A percentile compares a stretch with the other conserved stretches of the same genome.
These are phyloP conservation scores for Pythium graminicola DNA, from an alignment of 352 stramenopile genomes.

Conservation along the genomic window DNA sequence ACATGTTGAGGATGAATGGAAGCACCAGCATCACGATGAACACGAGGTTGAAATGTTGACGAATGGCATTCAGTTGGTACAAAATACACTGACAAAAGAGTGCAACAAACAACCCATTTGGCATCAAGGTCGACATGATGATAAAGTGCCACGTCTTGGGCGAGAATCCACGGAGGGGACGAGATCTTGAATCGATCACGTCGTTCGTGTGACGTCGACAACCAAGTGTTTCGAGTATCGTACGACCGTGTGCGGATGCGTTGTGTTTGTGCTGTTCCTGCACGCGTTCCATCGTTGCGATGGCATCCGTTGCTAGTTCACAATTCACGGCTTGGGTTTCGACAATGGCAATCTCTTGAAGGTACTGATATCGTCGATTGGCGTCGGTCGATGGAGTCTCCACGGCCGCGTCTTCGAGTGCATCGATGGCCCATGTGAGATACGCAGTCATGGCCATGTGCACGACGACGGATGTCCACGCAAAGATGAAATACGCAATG, in stretches of 20 bases:
- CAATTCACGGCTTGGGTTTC: slow-evolving; percentile 3
- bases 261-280: slow-evolving; percentile 13
- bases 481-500: slow-evolving; percentile 14
- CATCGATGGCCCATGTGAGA: slow-evolving; percentile 23
- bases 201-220: too few species aligned
- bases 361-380: neutral
- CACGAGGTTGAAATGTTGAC: neutral
- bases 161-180: too few species aligned
- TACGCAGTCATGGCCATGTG: slow-evolving; percentile 17
- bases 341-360: slow-evolving; percentile 7
- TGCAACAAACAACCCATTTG: too few species aligned
- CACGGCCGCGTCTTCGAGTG: slow-evolving; percentile 14
- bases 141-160: too few species aligned
- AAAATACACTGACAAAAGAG: slow-evolving; percentile 14
- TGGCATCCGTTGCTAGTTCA: slow-evolving; percentile 7
- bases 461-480: slow-evolving; percentile 18
- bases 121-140: too few species aligned
- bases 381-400: neutral
- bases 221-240: slow-evolving; percentile 13
- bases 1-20: slow-evolving; percentile 18
- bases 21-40: slow-evolving; percentile 1
- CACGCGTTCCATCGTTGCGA: slow-evolving; percentile 17
- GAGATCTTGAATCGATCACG: too few species aligned
- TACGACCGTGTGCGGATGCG: slow-evolving; percentile 11
- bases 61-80: slow-evolving; percentile 16